Evolutionary conservation across 805 yeast genomes (phyloP), one percentile per base, ranked within the genome.

Genomic region (Starmerella gropengiesseri): DNA sequence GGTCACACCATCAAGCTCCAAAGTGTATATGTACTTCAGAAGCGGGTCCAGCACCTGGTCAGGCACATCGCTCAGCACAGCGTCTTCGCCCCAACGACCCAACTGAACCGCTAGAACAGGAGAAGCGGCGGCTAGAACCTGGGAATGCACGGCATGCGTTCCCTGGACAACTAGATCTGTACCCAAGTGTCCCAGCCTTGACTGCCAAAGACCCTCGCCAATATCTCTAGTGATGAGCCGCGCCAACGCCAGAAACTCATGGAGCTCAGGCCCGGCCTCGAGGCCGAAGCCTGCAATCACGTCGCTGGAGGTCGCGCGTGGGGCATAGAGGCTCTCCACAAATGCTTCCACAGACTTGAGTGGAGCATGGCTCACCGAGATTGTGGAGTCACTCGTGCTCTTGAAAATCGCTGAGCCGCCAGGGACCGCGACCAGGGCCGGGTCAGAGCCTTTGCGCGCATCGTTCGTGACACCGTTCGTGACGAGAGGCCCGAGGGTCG

Each of bases 211-310:
- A 1, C 57, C 55, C 4, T n/a, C 4, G 2, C 50, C 44, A 16
- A 52, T 25, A 5, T 37, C 27, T 4, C 44, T 26, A 5, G 43
- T 40, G 4, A 43, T 42, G 13, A 53, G 38, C 22, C 49, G 31
- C 13, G 31, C 30, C 21, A 53, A 33, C 11, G 55, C 53, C 7
- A 48, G 32, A 22, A 32, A 47, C 25, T 52, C 52, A 18, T 46
- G 44, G 14, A 29, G 31, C 3, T 20, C 32, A 7, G 42, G 27
- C 12, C 45, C 45, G 9, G 13, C 19, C 5, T 19, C 20, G 4
- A 17, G 28, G 8, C 12, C 8, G 8, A 29, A 5, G 18, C 21
- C 31, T 11, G 18, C 38, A 3, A 39, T n/a, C 9, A 11, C 17
- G 14, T 20, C 16, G 7, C 16, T 8, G 13, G 7, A 18, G 6